These are phyloP conservation scores for Astrothelium subdiscretum DNA, from an alignment of 495 filamentous ascomycete genomes.

Conservation along the genomic window DNA sequence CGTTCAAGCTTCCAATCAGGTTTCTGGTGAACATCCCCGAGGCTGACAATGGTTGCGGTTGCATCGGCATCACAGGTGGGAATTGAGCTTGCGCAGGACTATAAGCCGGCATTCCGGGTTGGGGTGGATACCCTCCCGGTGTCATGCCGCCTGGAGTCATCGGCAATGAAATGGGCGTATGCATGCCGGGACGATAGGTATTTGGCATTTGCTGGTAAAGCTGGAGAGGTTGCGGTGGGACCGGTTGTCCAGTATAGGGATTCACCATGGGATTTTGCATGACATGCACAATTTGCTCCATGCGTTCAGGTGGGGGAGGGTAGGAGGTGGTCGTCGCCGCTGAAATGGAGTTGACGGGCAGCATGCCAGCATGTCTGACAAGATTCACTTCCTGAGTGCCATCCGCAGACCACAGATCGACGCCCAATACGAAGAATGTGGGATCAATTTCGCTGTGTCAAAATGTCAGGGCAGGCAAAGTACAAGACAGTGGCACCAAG, in stretches of 20 bases:
- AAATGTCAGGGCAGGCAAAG: not conserved
- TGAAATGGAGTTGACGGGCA: constrained; percentile 80
- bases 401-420: constrained; percentile 82
- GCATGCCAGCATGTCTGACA: constrained; percentile 60
- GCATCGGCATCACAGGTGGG: constrained; percentile 32
- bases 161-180: not conserved
- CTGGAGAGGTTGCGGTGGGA: not conserved
- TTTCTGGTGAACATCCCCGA: constrained; percentile 94
- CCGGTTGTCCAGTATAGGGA: not conserved
- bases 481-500: constrained; percentile 8
- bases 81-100: constrained; percentile 30
- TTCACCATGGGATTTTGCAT: not conserved
- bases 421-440: constrained; percentile 82
- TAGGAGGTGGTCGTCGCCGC: constrained; percentile 71
- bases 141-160: not conserved
- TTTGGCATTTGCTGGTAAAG: not conserved
- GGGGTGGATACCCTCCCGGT: not conserved
- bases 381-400: constrained; percentile 86
- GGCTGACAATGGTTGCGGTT: constrained; percentile 33
- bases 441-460: constrained; percentile 58
- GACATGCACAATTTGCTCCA: not conserved
- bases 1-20: constrained; percentile 83
- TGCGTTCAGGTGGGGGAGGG: constrained; percentile 38
- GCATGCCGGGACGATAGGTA: constrained; percentile 3
- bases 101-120: constrained; percentile 24